Evolutionary conservation across 2,329 filamentous ascomycete genomes (phyloP).

Genomic region (Colletotrichum falcatum): DNA sequence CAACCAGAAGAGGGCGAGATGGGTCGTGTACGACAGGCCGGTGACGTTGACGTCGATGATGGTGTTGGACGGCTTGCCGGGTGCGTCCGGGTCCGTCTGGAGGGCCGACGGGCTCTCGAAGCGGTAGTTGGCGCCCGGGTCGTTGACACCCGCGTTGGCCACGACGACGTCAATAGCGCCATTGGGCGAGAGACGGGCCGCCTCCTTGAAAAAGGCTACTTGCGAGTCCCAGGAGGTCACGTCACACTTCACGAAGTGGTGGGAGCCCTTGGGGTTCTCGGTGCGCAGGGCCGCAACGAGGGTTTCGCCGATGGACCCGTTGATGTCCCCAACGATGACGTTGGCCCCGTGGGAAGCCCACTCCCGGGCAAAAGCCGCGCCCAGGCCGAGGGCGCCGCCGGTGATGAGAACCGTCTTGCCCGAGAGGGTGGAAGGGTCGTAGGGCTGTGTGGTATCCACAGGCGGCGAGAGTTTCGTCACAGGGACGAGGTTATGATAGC

Average conservation of each 20-base stretch:
- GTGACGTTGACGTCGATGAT: conserved; percentile 72
- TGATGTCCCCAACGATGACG: conserved; percentile 73
- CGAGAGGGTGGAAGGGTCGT: conserved; percentile 58
- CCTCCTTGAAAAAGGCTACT: conserved; percentile 71
- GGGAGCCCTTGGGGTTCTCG: conserved; percentile 52
- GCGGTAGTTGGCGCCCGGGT: conserved; percentile 45
- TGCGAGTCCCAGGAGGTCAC: conserved; percentile 75
- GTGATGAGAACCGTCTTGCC: conserved; percentile 73
- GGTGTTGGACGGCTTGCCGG: conserved; percentile 60
- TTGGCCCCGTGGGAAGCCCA: conserved; percentile 69
- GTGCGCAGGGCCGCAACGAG: conserved; percentile 65
- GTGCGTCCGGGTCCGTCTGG: conserved; percentile 54
- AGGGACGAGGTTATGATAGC: conserved; percentile 33
- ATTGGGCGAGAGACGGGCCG: conserved; percentile 64
- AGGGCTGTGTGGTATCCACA: conserved; percentile 58
- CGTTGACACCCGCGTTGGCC: conserved; percentile 73
- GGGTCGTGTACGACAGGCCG: conserved; percentile 73
- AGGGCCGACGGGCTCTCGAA: conserved; percentile 63
- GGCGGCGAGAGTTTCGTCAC: conserved; percentile 52
- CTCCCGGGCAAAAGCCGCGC: conserved; percentile 63
- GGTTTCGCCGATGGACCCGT: conserved; percentile 63
- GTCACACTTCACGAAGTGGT: conserved; percentile 68
- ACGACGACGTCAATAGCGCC: conserved; percentile 72
- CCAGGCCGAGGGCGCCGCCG: conserved; percentile 72
- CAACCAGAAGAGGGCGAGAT: conserved; percentile 72